Percentiles rank a stretch among this genome's conserved stretches.
These are phyloP conservation scores for Teunomyces gatunensis DNA, from an alignment of 805 yeast species.

Conservation along the genomic window DNA sequence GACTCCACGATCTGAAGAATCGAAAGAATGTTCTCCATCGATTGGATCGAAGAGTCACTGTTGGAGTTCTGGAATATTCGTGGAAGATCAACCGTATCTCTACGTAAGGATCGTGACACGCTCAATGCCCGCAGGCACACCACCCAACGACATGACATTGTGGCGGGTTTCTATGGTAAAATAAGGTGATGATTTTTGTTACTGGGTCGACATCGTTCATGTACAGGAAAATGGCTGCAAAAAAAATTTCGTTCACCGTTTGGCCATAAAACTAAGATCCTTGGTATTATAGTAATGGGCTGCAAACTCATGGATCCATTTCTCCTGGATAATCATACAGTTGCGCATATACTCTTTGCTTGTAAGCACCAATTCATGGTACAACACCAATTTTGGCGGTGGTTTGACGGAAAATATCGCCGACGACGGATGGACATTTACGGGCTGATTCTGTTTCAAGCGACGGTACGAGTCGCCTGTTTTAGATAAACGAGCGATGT, in stretches of 20 bases:
- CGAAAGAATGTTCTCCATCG: slow-evolving; percentile 13
- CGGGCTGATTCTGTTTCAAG: slow-evolving; percentile 65
- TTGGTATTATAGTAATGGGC: slow-evolving; percentile 50
- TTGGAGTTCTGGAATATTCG: slow-evolving; percentile 2
- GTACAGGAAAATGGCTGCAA: slow-evolving; percentile 3
- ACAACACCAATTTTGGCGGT: slow-evolving; percentile 70
- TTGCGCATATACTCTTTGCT: slow-evolving; percentile 86
- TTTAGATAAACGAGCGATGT: slow-evolving; percentile 56
- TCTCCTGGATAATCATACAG: slow-evolving; percentile 68
- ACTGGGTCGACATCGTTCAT: background rate
- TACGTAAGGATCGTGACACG: background rate
- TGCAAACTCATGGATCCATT: slow-evolving; percentile 73
- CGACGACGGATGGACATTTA: slow-evolving; percentile 84
- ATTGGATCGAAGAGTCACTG: slow-evolving; percentile 5
- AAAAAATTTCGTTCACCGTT: background rate
- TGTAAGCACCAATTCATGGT: slow-evolving; percentile 81
- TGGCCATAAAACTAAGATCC: slow-evolving; percentile 20
- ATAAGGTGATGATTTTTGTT: slow-evolving; percentile 1
- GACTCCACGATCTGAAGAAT: slow-evolving; percentile 12
- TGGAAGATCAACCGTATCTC: background rate
- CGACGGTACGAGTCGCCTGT: slow-evolving; percentile 70
- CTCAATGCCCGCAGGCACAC: background rate
- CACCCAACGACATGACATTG: background rate
- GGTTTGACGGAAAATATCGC: slow-evolving; percentile 62
- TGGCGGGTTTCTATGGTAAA: background rate